Conservation (phyloP, 768 basidiomycete genomes). For the Auricularia heimuer region DNA sequence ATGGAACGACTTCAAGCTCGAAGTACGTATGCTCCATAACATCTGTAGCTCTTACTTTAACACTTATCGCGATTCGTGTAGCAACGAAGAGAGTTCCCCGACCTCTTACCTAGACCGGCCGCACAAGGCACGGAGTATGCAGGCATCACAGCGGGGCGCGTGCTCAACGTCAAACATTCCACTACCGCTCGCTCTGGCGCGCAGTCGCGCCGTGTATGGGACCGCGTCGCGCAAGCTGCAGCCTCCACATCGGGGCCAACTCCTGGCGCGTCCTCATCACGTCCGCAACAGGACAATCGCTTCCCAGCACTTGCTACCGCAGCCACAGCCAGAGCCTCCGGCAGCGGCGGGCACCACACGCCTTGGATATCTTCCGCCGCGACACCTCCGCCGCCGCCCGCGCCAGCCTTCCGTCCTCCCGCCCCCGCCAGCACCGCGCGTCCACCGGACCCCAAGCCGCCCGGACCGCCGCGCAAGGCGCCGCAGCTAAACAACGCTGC, state of each 20-base stretch:
- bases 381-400: neutral
- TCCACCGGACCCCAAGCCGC: neutral
- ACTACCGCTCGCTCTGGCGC: conserved; percentile 50
- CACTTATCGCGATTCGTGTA: conserved; percentile 17
- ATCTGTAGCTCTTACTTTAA: neutral
- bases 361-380: conserved; percentile 42
- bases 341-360: conserved; percentile 40
- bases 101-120: conserved; percentile 41
- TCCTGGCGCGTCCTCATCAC: conserved; percentile 11
- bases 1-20: conserved; percentile 77
- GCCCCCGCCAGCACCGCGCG: neutral
- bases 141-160: conserved; percentile 70
- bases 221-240: conserved; percentile 81
- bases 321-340: conserved; percentile 21
- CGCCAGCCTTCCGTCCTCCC: neutral
- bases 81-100: conserved; percentile 83
- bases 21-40: conserved; percentile 37
- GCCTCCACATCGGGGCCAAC: conserved; percentile 29
- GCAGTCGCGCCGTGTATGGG: conserved; percentile 60
- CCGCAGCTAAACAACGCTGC: neutral
- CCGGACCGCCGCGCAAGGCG: neutral
- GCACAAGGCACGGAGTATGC: conserved; percentile 59
- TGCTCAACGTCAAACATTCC: conserved; percentile 68
- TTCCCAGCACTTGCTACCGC: conserved; percentile 23
- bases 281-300: conserved; percentile 22